Conservation (phyloP, 2,329 filamentous ascomycete species). For the Tolypocladium guangdongense region DNA sequence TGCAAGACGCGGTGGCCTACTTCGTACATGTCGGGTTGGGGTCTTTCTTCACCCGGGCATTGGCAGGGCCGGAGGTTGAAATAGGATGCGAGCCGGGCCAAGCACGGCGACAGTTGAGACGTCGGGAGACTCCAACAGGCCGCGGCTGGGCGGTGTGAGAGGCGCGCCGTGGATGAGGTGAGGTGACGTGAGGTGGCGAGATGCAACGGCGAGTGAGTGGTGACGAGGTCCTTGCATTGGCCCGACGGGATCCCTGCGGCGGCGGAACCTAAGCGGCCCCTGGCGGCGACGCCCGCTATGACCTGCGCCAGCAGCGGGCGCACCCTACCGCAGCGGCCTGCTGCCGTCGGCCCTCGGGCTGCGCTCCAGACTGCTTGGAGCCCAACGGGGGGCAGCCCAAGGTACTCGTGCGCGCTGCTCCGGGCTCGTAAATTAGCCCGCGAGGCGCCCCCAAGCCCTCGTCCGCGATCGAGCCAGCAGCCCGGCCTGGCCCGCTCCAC, state of each 20-base stretch:
- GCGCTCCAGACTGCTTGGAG: neutral
- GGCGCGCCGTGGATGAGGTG: neutral
- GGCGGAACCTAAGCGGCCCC: neutral
- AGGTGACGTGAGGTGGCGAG: neutral
- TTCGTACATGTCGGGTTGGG: neutral
- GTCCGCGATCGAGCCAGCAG: neutral
- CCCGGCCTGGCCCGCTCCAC: too few relatives aligned
- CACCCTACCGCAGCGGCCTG: neutral
- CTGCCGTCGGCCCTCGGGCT: neutral
- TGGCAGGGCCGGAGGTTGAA: neutral
- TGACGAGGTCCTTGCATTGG: neutral
- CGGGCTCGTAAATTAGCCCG: neutral
- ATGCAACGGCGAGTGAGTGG: neutral
- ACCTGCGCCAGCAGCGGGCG: neutral
- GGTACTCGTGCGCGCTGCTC: too few relatives aligned
- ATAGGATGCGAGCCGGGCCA: neutral
- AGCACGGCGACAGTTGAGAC: too few relatives aligned
- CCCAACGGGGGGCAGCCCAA: neutral
- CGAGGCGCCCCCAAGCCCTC: too few relatives aligned
- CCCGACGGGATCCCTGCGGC: neutral
- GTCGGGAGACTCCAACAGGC: neutral
- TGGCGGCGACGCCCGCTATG: neutral
- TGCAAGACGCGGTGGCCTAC: too few relatives aligned
- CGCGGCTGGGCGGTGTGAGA: neutral
- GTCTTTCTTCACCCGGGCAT: neutral